Evolutionary conservation across 1,284 basidiomycete genomes (phyloP), one percentile per base, ranked within the genome.

Genomic region (Uromyces viciae-fabae): DNA sequence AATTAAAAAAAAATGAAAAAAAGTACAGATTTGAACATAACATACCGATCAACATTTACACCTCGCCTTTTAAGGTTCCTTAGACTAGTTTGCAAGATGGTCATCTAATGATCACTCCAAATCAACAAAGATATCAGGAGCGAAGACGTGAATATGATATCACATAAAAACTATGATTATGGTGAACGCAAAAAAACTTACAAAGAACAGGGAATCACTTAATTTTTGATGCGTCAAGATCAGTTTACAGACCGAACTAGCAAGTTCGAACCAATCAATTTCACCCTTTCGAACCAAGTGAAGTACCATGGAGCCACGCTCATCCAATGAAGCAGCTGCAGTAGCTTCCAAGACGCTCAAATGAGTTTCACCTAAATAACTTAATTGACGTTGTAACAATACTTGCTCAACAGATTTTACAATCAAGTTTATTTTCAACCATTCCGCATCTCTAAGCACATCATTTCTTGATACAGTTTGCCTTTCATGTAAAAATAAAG

Each of bases 241-340:
- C 66, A 83, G 82, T 79, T 84, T 84, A 82, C 80, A 83, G 36
- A 86, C 82, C 31, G 84, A 83, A 2, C 82, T 82, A 0, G 85
- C 85, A n/a, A 86, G 84, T 74, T 86, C 85, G 72, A 86, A 86
- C 82, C 84, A 86, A 82, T 86, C 85, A 8, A 86, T 80, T 46
- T 86, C 85, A 79, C 84, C 82, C 71, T 85, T 83, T 8, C 80
- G 71, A 1, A 85, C 84, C 22, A 86, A 79, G 72, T 85, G 84
- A 46, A 86, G 60, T 19, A 83, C 76, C 62, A 85, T 75, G 11
- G 43, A 52, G 60, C 56, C 68, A 11, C 60, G 38, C 19, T 46
- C n/a, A 54, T 81, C 79, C 71, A 81, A 66, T 3, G 79, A 33
- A 40, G 79, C 79, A n/a, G 79, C 58, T 22, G 79, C 79, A 19